A percentile compares a stretch with the other conserved stretches of the same genome.
Evolutionary conservation across 1,284 basidiomycete genomes (phyloP).

Genomic region (Boletus semigastroideus): DNA sequence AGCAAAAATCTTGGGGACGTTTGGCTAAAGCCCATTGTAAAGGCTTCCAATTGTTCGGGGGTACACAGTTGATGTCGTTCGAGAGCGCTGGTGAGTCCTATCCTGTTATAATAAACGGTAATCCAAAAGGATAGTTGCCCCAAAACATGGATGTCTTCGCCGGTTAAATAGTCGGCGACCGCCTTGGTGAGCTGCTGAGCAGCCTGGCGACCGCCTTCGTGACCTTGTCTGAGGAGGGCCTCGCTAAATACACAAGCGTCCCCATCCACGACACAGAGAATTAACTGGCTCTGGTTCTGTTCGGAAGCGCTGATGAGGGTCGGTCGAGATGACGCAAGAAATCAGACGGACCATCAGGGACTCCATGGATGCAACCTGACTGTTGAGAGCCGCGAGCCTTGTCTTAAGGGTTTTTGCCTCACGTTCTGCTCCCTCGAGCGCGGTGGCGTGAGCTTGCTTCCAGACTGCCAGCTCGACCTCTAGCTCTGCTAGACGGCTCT

Average conservation of each 20-base stretch:
- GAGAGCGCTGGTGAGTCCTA: constrained; percentile 50
- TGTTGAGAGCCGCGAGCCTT: constrained; percentile 58
- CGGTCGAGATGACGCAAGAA: background rate
- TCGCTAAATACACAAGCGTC: constrained; percentile 66
- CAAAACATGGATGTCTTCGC: constrained; percentile 55
- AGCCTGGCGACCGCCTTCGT: constrained; percentile 64
- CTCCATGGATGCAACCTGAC: constrained; percentile 56
- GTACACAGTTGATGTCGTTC: constrained; percentile 54
- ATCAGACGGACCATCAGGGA: constrained; percentile 48
- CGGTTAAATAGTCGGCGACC: constrained; percentile 62
- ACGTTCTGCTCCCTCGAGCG: constrained; percentile 56
- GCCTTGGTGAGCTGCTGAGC: constrained; percentile 65
- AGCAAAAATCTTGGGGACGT: constrained; percentile 66
- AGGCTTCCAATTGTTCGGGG: constrained; percentile 63
- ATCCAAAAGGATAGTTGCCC: constrained; percentile 70
- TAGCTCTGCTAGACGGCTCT: constrained; percentile 60
- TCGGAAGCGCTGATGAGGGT: constrained; percentile 11
- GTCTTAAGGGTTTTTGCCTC: constrained; percentile 62
- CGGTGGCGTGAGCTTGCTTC: constrained; percentile 65
- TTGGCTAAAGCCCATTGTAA: constrained; percentile 68
- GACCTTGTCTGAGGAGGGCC: constrained; percentile 57
- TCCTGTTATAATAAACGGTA: constrained; percentile 66
- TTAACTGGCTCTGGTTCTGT: constrained; percentile 61
- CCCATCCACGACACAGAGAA: constrained; percentile 73
- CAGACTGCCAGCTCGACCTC: constrained; percentile 67